Base-by-base conservation (phyloP, 305 asterid genomes). In the Withania somnifera region DNA sequence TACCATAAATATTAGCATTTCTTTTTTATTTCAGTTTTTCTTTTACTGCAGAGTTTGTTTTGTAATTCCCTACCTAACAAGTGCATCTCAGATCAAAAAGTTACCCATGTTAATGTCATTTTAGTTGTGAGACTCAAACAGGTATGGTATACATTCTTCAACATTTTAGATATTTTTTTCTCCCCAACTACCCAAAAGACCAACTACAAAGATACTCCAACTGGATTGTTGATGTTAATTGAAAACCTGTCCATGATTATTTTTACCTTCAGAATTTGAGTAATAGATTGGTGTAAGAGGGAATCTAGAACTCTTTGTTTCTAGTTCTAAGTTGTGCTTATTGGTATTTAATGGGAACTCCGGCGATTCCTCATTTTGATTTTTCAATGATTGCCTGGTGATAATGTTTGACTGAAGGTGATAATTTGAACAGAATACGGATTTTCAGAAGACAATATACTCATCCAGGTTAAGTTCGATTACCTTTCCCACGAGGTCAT, bases 381-480 rank as follows among this genome's bases (percentile, higher is more conserved):
- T 75, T 47, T 26, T 51, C 80, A 5, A 75, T 50, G 80, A 75
- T 54, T 50, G 45, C n/a, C 63, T 75, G 47, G 30, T 30, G 61
- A 75, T 30, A 75, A 30, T 28, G 63, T 50, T 75, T 75, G 61
- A 75, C 61, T 5, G 60, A 63, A 75, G n/a, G 28, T 75, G 60
- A 81, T 38, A 76, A 82, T 83, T 83, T 84, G 50, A 11, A 85
- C 97, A 96, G 98, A 88, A 86, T 64, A 83, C 87, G 69, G 89
- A 82, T 85, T 82, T 86, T 68, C 87, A 88, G 89, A 91, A 90
- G 69, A 91, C 88, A 78, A 88, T 96, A 83, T 88, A 92, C 84
- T 92, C 98, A 81, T 86, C 82, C 84, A 93, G 91, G 88, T 90
- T 96, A 84, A 90, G 86, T 87, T 91, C 98, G 57, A 88, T 95